These are phyloP conservation scores for Penstemon barbatus DNA, from an alignment of 257 asterid genomes.

Conservation along the genomic window DNA sequence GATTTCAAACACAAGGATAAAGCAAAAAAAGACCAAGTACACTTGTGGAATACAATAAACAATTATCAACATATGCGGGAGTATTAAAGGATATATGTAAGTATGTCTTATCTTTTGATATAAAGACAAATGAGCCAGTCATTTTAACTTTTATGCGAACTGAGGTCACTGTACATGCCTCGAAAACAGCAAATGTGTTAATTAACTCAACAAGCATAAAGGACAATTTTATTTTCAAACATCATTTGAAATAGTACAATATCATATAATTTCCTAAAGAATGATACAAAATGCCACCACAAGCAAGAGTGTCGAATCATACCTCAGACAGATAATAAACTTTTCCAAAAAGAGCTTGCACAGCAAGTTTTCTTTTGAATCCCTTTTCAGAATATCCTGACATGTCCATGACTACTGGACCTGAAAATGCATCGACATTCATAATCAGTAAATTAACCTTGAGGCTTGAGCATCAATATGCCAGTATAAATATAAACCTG, in stretches of 20 bases:
- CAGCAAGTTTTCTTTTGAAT: conserved; percentile 82
- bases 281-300: conserved; percentile 13
- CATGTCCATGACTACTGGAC: conserved; percentile 90
- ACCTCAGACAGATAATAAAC: conserved; percentile 86
- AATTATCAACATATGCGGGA: not conserved
- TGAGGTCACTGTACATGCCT: not conserved
- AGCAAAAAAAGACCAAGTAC: too few relatives aligned
- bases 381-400: conserved; percentile 90
- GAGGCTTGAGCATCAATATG: not conserved
- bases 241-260: conserved; percentile 7
- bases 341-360: conserved; percentile 90
- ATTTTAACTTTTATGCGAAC: conserved; percentile 13
- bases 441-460: conserved; percentile 24
- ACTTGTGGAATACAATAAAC: not conserved
- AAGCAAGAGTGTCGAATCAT: conserved; percentile 18
- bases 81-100: not conserved
- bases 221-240: not conserved
- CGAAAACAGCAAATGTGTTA: not conserved
- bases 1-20: not conserved
- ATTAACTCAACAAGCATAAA: conserved; percentile 13
- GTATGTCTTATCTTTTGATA: not conserved
- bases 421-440: conserved; percentile 51
- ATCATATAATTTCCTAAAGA: conserved; percentile 1
- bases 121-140: not conserved
- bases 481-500: not conserved